Percentiles rank a stretch among this genome's conserved stretches.
Conservation (phyloP, 1,284 basidiomycete genomes). For the Leccinum angustisporum region DNA sequence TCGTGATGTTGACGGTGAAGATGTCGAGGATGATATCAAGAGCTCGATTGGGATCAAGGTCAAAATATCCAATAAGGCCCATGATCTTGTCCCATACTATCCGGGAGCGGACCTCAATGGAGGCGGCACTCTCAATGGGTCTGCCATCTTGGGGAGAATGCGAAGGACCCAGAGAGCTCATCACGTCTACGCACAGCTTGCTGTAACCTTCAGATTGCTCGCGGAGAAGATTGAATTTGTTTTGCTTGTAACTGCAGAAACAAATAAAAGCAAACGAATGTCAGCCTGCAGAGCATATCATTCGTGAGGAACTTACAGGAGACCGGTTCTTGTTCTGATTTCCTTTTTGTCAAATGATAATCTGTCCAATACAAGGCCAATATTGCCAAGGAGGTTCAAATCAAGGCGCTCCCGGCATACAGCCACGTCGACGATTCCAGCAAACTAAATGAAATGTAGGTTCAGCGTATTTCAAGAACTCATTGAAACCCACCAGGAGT, state of each 20-base stretch:
- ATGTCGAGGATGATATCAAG: constrained; percentile 94
- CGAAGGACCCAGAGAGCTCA: constrained; percentile 74
- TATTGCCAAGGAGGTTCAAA: constrained; percentile 53
- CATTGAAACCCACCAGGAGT: constrained; percentile 56
- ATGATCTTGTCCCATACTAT: constrained; percentile 86
- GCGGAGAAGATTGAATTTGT: constrained; percentile 96
- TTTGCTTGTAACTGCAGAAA: constrained; percentile 85
- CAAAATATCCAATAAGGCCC: constrained; percentile 92
- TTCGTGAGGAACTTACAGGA: constrained; percentile 60
- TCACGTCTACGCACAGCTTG: constrained; percentile 84
- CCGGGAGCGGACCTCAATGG: constrained; percentile 64
- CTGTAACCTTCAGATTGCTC: constrained; percentile 98
- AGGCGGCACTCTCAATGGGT: constrained; percentile 56
- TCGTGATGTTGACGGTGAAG: constrained; percentile 77
- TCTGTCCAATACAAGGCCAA: constrained; percentile 66
- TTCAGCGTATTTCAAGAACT: neutral
- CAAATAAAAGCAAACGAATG: constrained; percentile 1
- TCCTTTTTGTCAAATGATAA: constrained; percentile 68
- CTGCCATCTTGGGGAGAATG: constrained; percentile 61
- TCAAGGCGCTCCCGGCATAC: constrained; percentile 76
- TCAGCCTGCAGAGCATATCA: constrained; percentile 8
- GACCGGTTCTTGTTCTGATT: constrained; percentile 70
- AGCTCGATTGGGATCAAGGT: constrained; percentile 92
- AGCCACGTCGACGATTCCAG: constrained; percentile 53
- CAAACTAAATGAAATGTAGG: constrained; percentile 14